Base-by-base conservation (phyloP, 495 filamentous ascomycete genomes). In the Monascus purpureus region DNA sequence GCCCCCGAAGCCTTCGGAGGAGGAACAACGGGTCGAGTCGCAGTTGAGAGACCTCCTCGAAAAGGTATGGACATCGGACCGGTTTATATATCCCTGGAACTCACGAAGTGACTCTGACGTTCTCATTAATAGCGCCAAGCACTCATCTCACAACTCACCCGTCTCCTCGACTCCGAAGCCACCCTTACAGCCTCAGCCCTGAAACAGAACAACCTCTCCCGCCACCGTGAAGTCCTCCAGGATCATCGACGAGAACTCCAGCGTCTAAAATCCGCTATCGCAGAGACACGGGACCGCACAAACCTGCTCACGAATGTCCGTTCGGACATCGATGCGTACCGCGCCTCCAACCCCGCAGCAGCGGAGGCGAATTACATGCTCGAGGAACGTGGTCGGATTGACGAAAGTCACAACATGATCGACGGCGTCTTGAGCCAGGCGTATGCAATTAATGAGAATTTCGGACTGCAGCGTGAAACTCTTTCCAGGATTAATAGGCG, bases 281-380 rank as follows among this genome's bases (percentile, higher is more conserved):
- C 69, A 17, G 75, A 82, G 38, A 70, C 80, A 35, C 81, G 90
- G 42, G 72, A 85, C 52, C 82, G 85, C 40, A 75, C 81, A 13
- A 93, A 95, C 54, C 76, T 97, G n/a, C 77, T 96, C 28, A 77
- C 75, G 6, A 83, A 76, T 50, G 86, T 97, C 22, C 80, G 85
- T 41, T 78, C 82, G 39, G 90, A 97, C 53, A 95, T 96, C 50
- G 70, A 79, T 45, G 75, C 80, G 24, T 95, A 93, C 66, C 81
- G 77, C 19, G 72, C 77, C 14, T 72, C 69, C 16, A 87, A 92
- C 55, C 82, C 83, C 6, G 80, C 70, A 33, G 71, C 67, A 4
- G 81, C 75, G 23, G 90, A 95, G 57, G 82, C 82, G 13, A 88
- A 96, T 25, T 96, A 94, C 61, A 94, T 99, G 86, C 70, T 96